A percentile compares a stretch with the other conserved stretches of the same genome.
These are phyloP conservation scores for Darksidea phi DNA, from an alignment of 495 filamentous ascomycete species.

Conservation along the genomic window DNA sequence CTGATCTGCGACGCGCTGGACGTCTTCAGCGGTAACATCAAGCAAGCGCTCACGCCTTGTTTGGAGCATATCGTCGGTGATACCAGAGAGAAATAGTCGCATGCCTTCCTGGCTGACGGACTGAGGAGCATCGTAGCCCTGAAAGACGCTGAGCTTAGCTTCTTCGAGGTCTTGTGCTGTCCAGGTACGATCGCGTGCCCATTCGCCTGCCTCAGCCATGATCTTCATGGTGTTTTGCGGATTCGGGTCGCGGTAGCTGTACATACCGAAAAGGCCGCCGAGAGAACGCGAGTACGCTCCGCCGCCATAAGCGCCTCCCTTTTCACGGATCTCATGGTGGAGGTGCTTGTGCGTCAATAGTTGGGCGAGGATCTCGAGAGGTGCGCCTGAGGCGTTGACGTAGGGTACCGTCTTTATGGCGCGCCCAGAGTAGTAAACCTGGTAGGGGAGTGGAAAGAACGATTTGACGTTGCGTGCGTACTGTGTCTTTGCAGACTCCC, in stretches of 20 bases:
- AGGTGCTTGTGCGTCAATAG: conserved; percentile 96
- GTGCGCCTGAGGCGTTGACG: conserved; percentile 66
- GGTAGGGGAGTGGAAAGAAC: conserved; percentile 93
- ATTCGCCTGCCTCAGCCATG: conserved; percentile 78
- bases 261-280: conserved; percentile 87
- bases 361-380: conserved; percentile 83
- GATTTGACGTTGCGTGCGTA: conserved; percentile 57
- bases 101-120: conserved; percentile 87
- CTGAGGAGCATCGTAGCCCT: conserved; percentile 87
- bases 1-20: conserved; percentile 75
- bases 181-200: conserved; percentile 83
- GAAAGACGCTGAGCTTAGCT: conserved; percentile 92
- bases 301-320: conserved; percentile 94
- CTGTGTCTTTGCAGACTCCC: conserved; percentile 45
- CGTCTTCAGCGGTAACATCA: conserved; percentile 78
- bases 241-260: conserved; percentile 96
- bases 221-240: conserved; percentile 82
- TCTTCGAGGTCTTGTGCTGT: conserved; percentile 86
- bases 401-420: conserved; percentile 85
- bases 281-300: conserved; percentile 78
- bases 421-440: conserved; percentile 88
- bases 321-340: conserved; percentile 96
- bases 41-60: conserved; percentile 79
- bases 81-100: conserved; percentile 75
- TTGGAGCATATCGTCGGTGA: conserved; percentile 89